Evolutionary conservation across 2,329 filamentous ascomycete genomes (phyloP).

Genomic region (Pseudogymnoascus sp.): DNA sequence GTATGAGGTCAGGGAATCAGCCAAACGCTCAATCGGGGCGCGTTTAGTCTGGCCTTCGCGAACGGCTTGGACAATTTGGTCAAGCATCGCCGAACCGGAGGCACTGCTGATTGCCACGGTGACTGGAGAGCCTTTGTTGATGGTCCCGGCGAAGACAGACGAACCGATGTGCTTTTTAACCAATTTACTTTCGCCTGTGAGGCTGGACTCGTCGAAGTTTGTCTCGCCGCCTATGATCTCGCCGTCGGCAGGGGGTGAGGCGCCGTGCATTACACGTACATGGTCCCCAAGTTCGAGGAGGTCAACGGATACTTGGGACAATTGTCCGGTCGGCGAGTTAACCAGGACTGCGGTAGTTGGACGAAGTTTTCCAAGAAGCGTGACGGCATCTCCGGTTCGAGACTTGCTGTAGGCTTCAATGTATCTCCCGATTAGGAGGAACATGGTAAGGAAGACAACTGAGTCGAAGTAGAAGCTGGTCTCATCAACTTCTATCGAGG

Average conservation of each 20-base stretch:
- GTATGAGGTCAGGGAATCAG: conserved; percentile 60
- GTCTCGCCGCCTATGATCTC: conserved; percentile 47
- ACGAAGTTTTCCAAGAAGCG: conserved; percentile 63
- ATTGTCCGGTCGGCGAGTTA: not conserved
- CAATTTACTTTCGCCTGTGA: conserved; percentile 68
- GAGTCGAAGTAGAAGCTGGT: conserved; percentile 66
- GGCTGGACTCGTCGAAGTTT: conserved; percentile 77
- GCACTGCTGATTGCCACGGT: conserved; percentile 55
- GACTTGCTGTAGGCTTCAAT: conserved; percentile 85
- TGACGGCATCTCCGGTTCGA: conserved; percentile 74
- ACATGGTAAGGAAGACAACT: conserved; percentile 80
- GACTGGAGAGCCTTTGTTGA: conserved; percentile 48
- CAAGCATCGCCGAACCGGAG: conserved; percentile 61
- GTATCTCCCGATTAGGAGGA: conserved; percentile 60
- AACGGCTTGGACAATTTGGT: conserved; percentile 65
- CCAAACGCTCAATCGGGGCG: conserved; percentile 63
- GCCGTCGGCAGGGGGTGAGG: conserved; percentile 80
- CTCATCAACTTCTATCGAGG: conserved; percentile 39
- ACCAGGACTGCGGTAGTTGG: conserved; percentile 66
- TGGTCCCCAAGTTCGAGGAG: conserved; percentile 62
- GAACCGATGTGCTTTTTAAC: conserved; percentile 56
- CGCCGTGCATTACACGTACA: conserved; percentile 68
- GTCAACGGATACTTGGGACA: conserved; percentile 17
- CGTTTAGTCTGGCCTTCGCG: conserved; percentile 65
- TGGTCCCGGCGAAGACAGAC: conserved; percentile 57